phyloP scores from a whole-genome alignment of 1,284 basidiomycete species.

The Prillingera fragicola region DNA sequence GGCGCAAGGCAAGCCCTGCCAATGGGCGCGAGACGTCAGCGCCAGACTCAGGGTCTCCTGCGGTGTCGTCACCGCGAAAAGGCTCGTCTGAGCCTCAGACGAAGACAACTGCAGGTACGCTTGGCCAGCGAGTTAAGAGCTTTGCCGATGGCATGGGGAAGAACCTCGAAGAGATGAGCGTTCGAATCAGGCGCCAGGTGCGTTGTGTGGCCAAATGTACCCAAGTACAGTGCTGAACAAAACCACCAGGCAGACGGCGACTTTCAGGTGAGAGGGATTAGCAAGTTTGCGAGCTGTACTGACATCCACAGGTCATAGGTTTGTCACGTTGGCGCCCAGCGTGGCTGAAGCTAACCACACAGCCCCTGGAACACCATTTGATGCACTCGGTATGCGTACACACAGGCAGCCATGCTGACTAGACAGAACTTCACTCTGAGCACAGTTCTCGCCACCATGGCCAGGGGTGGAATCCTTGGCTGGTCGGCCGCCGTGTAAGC shows the following conservation, averaged over 20 bases:
- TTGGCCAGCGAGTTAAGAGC: conserved; percentile 10
- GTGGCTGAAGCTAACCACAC: conserved; percentile 6
- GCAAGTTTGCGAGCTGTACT: conserved; percentile 9
- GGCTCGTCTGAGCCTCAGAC: no score
- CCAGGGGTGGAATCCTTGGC: conserved; percentile 21
- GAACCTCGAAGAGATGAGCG: conserved; percentile 30
- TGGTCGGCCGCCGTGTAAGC: conserved; percentile 25
- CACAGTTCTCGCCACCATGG: conserved; percentile 19
- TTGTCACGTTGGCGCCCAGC: not conserved
- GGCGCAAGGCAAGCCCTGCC: no score
- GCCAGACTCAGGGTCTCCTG: no score
- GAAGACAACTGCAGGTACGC: no score
- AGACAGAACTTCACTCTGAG: conserved; percentile 32
- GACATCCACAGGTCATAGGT: conserved; percentile 20
- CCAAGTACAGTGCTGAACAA: not conserved
- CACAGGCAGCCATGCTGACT: not conserved
- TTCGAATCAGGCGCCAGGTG: conserved; percentile 37
- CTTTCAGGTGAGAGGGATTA: conserved; percentile 5
- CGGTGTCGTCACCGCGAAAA: no score
- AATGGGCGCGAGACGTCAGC: no score
- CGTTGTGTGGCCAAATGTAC: conserved; percentile 1
- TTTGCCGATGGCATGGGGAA: conserved; percentile 20
- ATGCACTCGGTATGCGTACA: conserved; percentile 36
- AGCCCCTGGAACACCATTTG: conserved; percentile 47
- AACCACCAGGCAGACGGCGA: conserved; percentile 10